Percentiles rank a stretch among this genome's conserved stretches.
phyloP scores from a whole-genome alignment of 495 filamentous ascomycete species.

The Mytilinidion resinicola region DNA sequence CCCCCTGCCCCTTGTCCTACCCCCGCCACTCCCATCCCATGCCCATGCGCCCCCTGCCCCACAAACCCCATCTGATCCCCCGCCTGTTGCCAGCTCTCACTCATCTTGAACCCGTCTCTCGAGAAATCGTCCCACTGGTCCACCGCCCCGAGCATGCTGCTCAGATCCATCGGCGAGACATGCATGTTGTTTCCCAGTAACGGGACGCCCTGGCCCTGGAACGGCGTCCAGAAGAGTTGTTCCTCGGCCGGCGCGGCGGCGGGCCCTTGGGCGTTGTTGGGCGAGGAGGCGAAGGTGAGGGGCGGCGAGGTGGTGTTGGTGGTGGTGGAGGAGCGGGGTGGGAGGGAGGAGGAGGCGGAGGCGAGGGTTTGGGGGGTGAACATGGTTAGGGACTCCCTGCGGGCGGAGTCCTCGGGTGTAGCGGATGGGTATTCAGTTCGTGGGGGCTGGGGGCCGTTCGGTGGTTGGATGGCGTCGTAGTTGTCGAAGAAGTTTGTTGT shows the following conservation, averaged over 20 bases:
- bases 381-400: constrained; percentile 15
- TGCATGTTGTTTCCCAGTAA: constrained; percentile 10
- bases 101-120: constrained; percentile 25
- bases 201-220: constrained; percentile 28
- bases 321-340: neutral
- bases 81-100: constrained; percentile 16
- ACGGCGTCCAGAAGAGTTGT: constrained; percentile 32
- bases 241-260: constrained; percentile 19
- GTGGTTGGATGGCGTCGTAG: neutral
- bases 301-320: neutral
- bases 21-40: neutral
- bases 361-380: constrained; percentile 1
- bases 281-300: neutral
- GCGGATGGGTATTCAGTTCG: neutral
- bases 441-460: neutral
- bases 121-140: constrained; percentile 24
- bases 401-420: neutral
- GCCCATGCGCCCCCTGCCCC: neutral
- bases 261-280: neutral
- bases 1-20: neutral
- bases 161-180: constrained; percentile 21
- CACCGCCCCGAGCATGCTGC: constrained; percentile 15
- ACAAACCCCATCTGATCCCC: neutral
- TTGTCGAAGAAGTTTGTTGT: neutral
- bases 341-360: neutral